Conservation (phyloP, 345 rosid genomes). For the Eucalyptus tenuipes region DNA sequence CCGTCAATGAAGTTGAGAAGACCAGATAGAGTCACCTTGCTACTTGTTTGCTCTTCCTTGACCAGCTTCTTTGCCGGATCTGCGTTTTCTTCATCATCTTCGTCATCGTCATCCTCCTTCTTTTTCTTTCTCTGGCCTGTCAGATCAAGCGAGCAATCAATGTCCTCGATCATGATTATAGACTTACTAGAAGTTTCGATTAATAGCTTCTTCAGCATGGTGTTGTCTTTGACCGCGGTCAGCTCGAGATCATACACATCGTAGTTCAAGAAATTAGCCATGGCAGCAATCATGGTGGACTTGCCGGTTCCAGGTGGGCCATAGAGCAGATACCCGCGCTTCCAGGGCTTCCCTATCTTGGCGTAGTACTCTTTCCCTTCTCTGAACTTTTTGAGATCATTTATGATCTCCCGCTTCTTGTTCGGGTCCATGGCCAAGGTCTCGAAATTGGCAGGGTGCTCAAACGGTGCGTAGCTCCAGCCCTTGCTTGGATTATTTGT, state of each 20-base stretch:
- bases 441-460: slow-evolving; percentile 47
- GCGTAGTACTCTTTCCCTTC: slow-evolving; percentile 45
- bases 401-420: slow-evolving; percentile 34
- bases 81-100: not conserved
- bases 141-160: slow-evolving; percentile 45
- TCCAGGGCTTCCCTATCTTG: slow-evolving; percentile 66
- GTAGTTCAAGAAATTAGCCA: slow-evolving; percentile 52
- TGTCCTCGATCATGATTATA: slow-evolving; percentile 61
- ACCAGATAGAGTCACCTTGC: slow-evolving; percentile 17
- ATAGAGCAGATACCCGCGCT: slow-evolving; percentile 58
- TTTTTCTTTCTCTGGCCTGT: slow-evolving; percentile 22
- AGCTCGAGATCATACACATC: slow-evolving; percentile 76
- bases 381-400: slow-evolving; percentile 41
- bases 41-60: not conserved
- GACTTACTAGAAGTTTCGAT: slow-evolving; percentile 38
- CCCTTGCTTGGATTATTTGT: slow-evolving; percentile 9
- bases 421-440: slow-evolving; percentile 55
- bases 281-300: slow-evolving; percentile 64
- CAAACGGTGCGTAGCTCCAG: slow-evolving; percentile 23
- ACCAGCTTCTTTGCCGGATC: not conserved
- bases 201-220: slow-evolving; percentile 38
- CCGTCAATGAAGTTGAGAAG: slow-evolving; percentile 41
- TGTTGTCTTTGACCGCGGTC: slow-evolving; percentile 38
- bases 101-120: not conserved
- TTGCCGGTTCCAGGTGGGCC: slow-evolving; percentile 81